Percentiles rank a stretch among this genome's conserved stretches.
phyloP scores from a whole-genome alignment of 2,329 filamentous ascomycete species.

The Colletotrichum salicis region DNA sequence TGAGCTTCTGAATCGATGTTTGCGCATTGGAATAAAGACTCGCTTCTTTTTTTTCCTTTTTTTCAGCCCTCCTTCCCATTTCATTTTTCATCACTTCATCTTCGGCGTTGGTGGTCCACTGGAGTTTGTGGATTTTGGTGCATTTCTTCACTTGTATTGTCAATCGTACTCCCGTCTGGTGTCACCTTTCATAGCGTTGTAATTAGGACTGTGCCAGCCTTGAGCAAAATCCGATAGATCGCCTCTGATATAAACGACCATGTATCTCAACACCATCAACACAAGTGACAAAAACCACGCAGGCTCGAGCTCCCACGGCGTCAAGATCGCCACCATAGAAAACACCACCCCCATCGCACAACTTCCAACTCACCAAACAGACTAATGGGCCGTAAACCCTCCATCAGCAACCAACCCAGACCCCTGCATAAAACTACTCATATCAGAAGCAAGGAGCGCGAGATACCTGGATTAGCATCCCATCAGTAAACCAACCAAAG shows the following conservation, averaged over 20 bases:
- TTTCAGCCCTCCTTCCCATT: not conserved
- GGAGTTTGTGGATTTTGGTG: no score
- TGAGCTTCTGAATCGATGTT: constrained; percentile 42
- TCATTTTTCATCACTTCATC: not conserved
- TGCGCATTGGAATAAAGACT: not conserved
- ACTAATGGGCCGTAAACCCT: constrained; percentile 48
- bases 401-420: constrained; percentile 59
- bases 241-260: not conserved
- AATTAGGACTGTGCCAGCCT: no score
- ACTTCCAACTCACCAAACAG: not conserved
- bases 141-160: no score
- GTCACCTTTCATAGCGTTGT: no score
- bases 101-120: no score
- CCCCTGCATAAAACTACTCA: constrained; percentile 65
- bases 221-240: not conserved
- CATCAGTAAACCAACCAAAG: not conserved
- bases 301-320: not conserved
- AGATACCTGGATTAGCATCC: constrained; percentile 48
- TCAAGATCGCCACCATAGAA: not conserved
- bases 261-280: no score
- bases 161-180: no score
- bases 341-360: not conserved
- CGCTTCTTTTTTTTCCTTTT: not conserved
- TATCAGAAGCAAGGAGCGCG: constrained; percentile 60
- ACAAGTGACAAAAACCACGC: no score